Base-by-base conservation (phyloP, 495 filamentous ascomycete genomes). In the Penicillium canariense region DNA sequence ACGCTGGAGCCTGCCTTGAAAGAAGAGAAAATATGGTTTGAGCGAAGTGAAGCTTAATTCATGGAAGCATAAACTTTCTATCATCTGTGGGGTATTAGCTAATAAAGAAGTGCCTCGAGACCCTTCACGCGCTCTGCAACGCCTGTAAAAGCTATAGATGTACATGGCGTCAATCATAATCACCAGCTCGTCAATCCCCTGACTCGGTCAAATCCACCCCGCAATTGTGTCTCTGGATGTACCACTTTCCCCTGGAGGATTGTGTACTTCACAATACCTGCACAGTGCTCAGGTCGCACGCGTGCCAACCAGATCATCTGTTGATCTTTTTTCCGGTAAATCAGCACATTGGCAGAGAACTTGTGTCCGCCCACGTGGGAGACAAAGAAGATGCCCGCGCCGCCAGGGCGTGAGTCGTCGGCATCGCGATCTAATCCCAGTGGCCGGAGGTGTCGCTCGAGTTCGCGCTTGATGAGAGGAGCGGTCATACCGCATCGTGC, bases 281-380 rank as follows among this genome's bases (percentile, higher is more conserved):
- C 92, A 48, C 94, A 96, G 68, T 98, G 89, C 75, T 94, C 90
- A 3, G 94, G 93, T 57, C 78, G 69, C 0, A 97, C 84, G 25
- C 92, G 79, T 15, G 91, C 94, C 14, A 98, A 75, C 94, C 94
- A 98, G 46, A 98, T 92, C 69, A 91, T 93, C 75, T 96, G 91
- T 69, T 61, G 69, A 54, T 85, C 79, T 17, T 77, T 78, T 45
- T 85, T 80, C 14, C 94, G 80, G 66, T 98, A 97, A 0, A 98
- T 68, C 70, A 98, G 80, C 48, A 96, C 81, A 65, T 98, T 98
- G 1, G 94, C 94, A 6, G 84, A 82, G 67, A 90, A 97, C 71
- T 96, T 95, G 66, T 98, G 94, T 0, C 94, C 94, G 10, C 94
- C 94, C 0, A 97, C 90, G 68, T 98, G 94, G 52, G 85, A 91